Conservation (phyloP, 495 filamentous ascomycete genomes). For the Recurvomyces mirabilis region DNA sequence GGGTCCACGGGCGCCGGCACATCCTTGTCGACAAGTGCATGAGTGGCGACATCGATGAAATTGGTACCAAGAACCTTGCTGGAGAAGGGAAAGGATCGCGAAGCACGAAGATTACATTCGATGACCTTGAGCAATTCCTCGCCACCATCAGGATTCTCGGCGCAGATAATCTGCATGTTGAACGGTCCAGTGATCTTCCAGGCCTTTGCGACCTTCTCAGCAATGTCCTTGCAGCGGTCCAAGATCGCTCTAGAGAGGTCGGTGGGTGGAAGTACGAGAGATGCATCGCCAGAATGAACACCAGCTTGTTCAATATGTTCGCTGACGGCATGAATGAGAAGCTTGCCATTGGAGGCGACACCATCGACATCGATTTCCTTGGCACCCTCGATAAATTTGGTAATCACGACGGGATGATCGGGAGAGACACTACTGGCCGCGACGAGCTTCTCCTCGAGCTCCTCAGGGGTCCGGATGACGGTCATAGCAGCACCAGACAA, state of each 20-base stretch:
- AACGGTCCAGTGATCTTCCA: conserved; percentile 96
- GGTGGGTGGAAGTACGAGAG: conserved; percentile 81
- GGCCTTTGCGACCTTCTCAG: conserved; percentile 88
- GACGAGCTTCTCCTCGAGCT: conserved; percentile 77
- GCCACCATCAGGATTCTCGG: conserved; percentile 53
- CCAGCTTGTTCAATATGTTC: conserved; percentile 95
- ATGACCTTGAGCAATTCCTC: conserved; percentile 83
- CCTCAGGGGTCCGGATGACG: conserved; percentile 78
- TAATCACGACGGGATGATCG: conserved; percentile 96
- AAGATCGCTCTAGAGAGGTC: conserved; percentile 64
- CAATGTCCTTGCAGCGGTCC: conserved; percentile 83
- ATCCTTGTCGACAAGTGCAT: conserved; percentile 75
- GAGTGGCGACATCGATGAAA: conserved; percentile 94
- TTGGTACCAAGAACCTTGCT: conserved; percentile 94
- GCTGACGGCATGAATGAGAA: conserved; percentile 86
- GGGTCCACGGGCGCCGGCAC: conserved; percentile 80
- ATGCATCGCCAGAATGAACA: conserved; percentile 90
- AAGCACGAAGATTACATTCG: conserved; percentile 96
- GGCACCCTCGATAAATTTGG: conserved; percentile 94
- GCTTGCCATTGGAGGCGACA: conserved; percentile 74
- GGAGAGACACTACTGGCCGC: conserved; percentile 85
- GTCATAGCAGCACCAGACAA: conserved; percentile 97
- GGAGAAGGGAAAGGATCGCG: conserved; percentile 94
- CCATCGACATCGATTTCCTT: conserved; percentile 97
- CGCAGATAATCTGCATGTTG: conserved; percentile 99